Evolutionary conservation across 768 basidiomycete genomes (phyloP).

Genomic region (Auriscalpium microsporum): DNA sequence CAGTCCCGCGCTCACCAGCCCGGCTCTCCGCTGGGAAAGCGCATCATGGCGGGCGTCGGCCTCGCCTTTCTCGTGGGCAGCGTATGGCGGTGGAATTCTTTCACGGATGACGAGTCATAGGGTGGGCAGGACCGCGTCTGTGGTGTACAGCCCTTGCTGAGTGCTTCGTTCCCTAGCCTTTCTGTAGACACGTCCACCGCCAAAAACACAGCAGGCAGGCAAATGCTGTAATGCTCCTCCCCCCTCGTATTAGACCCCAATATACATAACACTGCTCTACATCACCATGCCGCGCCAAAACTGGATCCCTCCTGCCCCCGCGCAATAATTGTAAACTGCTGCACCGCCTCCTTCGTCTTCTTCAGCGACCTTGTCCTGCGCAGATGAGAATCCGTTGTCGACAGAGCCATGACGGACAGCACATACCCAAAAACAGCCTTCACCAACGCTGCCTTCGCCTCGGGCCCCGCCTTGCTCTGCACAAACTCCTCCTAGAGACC

Average conservation of each 20-base stretch:
- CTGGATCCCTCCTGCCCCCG: constrained; percentile 77
- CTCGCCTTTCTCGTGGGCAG: constrained; percentile 16
- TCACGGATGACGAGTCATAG: not conserved
- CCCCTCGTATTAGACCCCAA: too few species aligned
- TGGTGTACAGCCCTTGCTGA: not conserved
- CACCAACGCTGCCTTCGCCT: constrained; percentile 73
- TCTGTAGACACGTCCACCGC: too few species aligned
- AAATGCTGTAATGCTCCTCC: too few species aligned
- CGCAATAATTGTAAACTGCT: constrained; percentile 81
- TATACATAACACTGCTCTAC: too few species aligned
- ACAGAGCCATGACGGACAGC: not conserved
- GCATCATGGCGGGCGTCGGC: constrained; percentile 53
- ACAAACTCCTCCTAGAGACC: constrained; percentile 58
- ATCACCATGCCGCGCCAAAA: constrained; percentile 64
- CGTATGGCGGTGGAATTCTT: not conserved
- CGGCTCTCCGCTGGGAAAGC: constrained; percentile 51
- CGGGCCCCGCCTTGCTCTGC: constrained; percentile 59
- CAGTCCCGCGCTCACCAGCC: constrained; percentile 53
- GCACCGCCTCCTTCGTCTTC: constrained; percentile 71
- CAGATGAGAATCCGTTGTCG: not conserved
- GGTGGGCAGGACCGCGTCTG: too few species aligned
- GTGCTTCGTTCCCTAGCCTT: too few species aligned
- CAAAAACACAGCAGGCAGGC: too few species aligned
- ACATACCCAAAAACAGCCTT: constrained; percentile 60
- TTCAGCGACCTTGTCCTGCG: constrained; percentile 62